Evolutionary conservation across 257 asterid genomes (phyloP).

Genomic region (Solanum clarkiae): DNA sequence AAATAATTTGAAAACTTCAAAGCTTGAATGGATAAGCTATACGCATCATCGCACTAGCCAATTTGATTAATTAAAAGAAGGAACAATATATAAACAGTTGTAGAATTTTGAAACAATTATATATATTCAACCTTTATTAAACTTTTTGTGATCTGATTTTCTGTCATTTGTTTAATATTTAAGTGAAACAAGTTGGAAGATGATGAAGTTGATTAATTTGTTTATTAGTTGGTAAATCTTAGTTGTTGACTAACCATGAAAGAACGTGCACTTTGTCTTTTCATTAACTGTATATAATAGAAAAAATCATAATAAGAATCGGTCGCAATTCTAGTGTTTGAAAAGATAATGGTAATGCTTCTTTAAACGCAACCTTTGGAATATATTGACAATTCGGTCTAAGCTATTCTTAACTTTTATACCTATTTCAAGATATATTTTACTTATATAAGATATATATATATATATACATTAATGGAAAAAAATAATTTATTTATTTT

Average conservation of each 20-base stretch:
- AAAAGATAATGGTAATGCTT: not conserved
- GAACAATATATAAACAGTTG: not conserved
- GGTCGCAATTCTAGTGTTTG: not conserved
- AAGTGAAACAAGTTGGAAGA: not conserved
- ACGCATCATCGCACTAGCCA: not conserved
- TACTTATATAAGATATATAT: not conserved
- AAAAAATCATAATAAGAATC: not conserved
- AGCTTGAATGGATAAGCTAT: not conserved
- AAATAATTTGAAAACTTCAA: not conserved
- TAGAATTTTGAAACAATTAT: not conserved
- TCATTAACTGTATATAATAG: not conserved
- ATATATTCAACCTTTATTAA: not conserved
- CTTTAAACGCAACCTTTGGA: not conserved
- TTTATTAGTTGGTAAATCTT: not conserved
- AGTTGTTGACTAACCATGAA: not conserved
- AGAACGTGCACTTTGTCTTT: not conserved
- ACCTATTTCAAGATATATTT: not conserved
- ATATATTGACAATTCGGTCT: not conserved
- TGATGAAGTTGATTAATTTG: not conserved
- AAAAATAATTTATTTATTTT: no score
- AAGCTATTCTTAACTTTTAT: not conserved
- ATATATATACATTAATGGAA: not conserved
- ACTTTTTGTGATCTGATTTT: not conserved
- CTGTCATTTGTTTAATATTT: not conserved
- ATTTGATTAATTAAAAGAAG: not conserved